Base-by-base conservation (phyloP, 2,329 filamentous ascomycete genomes). In the Clarireedia monteithiana region DNA sequence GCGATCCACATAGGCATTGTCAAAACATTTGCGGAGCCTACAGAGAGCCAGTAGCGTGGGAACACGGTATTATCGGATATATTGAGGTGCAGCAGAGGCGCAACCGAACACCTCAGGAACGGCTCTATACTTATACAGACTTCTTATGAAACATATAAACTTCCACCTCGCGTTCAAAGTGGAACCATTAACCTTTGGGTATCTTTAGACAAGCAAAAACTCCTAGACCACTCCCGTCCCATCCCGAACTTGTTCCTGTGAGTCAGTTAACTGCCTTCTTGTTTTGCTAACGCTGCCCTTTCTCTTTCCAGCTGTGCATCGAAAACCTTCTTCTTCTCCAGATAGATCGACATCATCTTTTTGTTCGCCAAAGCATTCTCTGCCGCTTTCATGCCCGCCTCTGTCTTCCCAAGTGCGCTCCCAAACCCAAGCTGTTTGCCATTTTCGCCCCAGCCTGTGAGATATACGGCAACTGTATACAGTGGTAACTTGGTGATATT, bases 341-440 rank as follows among this genome's bases (percentile, higher is more conserved):
- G 73, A 39, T 75, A 76, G 51, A 72, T 71, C 62, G 74, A 75
- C 24, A 70, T 66, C 60, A 88, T 62, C 64, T 84, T 86, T 68
- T 83, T 85, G 65, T 89, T 84, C 44, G 77, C 73, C 67, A 91
- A 64, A 0, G 85, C 86, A 62, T 75, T 74, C 44, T 74, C 70
- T 0, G 88, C 88, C 1, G 88, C 88, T 61, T 80, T 83, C 14
- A 79, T 74, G 0, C 84, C 84, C 1, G 87, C 88, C 56, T 89
- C 84, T 56, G 80, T 82, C 71, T 90, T 90, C 54, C 78, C 82
- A 60, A 82, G 71, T 1, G 80, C 87, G 34, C 77, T 79, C 0
- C 86, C 88, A 46, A 74, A 75, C 0, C 83, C 88, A 5, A 91
- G 70, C 56, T 80, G 72, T 66, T 82, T 79, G 14, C 52, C 48